Base-by-base conservation (phyloP, 371 early-diverging fungal genomes). In the Parasitella parasitica region DNA sequence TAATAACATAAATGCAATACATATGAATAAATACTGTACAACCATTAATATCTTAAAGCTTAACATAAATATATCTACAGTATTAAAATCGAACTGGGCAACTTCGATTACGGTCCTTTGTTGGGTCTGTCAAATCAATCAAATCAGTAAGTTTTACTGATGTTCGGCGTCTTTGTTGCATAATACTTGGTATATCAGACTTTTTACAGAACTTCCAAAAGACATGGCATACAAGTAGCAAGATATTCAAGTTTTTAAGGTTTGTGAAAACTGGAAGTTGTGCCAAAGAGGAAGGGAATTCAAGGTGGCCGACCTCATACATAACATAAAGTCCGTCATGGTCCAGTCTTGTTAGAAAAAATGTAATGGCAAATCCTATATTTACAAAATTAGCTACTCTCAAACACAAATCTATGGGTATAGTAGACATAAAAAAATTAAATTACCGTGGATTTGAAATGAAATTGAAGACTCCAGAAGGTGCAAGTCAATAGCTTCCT, bases 401-500 rank as follows among this genome's bases (percentile, higher is more conserved):
- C 30, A 30, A 30, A 30, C 30, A 30, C 30, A 30, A 30, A 30
- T 30, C 30, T 30, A 30, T 30, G 30, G 30, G 30, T 30, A 30
- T 30, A 30, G 30, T 30, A 30, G 30, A 30, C 8, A 30, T 30
- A 30, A 36, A 36, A 36, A 36, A 46, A 30, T n/a, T 39, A 30
- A 28, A 41, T 52, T 38, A 60, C 61, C 61, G 37, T 60, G 61
- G 61, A 51, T 56, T 54, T 64, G 64, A 54, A 59, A 58, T 59
- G 64, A 41, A 52, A 58, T 64, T 58, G 54, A 57, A 52, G 64
- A 64, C 58, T 64, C 59, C 38, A 64, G 59, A 30, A 59, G 59
- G 53, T 55, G 64, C 53, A 37, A 64, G 50, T 59, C 64, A 54
- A 58, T 64, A 52, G 48, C 64, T 58, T 64, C 59, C 48, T 64